phyloP scores from a whole-genome alignment of 2,329 filamentous ascomycete species.

The Berkeleyomyces basicola region DNA sequence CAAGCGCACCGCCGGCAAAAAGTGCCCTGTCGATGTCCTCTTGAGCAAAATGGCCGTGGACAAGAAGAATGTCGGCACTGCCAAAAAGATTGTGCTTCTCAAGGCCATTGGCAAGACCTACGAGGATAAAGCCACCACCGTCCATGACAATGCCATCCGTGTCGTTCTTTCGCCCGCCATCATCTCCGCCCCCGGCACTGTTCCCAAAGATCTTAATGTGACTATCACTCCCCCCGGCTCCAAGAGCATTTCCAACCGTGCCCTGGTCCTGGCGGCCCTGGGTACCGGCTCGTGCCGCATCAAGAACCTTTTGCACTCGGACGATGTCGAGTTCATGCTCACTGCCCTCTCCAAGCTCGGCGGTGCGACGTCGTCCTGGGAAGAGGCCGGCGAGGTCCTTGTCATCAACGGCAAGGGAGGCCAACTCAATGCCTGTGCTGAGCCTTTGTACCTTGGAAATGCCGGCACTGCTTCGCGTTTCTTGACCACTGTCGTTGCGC shows the following conservation, averaged over 20 bases:
- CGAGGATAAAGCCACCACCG: conserved; percentile 74
- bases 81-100: conserved; percentile 90
- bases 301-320: conserved; percentile 84
- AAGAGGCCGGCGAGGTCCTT: conserved; percentile 81
- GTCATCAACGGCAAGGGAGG: conserved; percentile 87
- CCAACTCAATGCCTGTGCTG: conserved; percentile 54
- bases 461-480: conserved; percentile 93
- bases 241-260: conserved; percentile 94
- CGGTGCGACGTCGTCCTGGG: conserved; percentile 82
- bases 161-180: conserved; percentile 69
- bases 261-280: conserved; percentile 82
- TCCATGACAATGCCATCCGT: conserved; percentile 71
- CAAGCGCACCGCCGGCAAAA: conserved; percentile 69
- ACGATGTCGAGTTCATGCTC: conserved; percentile 95
- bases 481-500: conserved; percentile 74
- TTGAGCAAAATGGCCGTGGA: conserved; percentile 92
- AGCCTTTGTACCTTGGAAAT: conserved; percentile 83
- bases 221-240: conserved; percentile 82
- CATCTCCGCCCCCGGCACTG: conserved; percentile 48
- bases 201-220: conserved; percentile 47
- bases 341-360: conserved; percentile 73
- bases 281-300: conserved; percentile 74
- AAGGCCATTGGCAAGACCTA: conserved; percentile 78
- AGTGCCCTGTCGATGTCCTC: conserved; percentile 71
- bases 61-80: conserved; percentile 92